Evolutionary conservation across 2,329 filamentous ascomycete species (phyloP).

Genomic region (Ascocoryne sarcoides): DNA sequence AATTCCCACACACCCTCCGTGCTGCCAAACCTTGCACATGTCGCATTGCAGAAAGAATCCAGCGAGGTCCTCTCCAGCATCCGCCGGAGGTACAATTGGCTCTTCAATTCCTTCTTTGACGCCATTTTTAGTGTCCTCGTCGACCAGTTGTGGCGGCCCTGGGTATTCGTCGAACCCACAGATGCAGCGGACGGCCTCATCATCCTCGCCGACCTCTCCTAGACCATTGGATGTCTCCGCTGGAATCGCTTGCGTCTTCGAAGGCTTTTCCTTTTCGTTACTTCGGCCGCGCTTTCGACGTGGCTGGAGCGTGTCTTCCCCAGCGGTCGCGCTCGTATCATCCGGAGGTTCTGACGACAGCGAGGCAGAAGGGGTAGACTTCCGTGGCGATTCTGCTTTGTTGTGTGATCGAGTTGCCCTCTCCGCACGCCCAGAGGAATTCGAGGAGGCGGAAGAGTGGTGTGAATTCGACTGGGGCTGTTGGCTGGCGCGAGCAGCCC

Average conservation of each 20-base stretch:
- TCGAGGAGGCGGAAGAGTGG: conserved; percentile 70
- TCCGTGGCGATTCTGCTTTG: conserved; percentile 64
- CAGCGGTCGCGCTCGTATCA: conserved; percentile 42
- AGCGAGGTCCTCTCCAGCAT: conserved; percentile 65
- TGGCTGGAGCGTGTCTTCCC: conserved; percentile 59
- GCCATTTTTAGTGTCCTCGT: conserved; percentile 43
- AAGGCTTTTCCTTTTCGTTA: conserved; percentile 25
- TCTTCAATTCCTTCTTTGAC: conserved; percentile 51
- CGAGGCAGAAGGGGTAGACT: conserved; percentile 66
- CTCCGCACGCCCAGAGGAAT: conserved; percentile 67
- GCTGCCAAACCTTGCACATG: conserved; percentile 96
- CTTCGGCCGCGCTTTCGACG: conserved; percentile 66
- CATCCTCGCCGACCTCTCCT: conserved; percentile 67
- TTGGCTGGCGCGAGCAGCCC: conserved; percentile 76
- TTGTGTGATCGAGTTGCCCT: conserved; percentile 63
- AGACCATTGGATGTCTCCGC: conserved; percentile 45
- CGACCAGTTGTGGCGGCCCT: conserved; percentile 56
- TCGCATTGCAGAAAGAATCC: conserved; percentile 98
- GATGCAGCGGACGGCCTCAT: conserved; percentile 91
- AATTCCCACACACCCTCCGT: conserved; percentile 94
- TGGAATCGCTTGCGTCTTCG: conserved; percentile 42
- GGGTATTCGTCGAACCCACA: conserved; percentile 94
- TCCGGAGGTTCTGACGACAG: conserved; percentile 61
- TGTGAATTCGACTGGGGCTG: conserved; percentile 61
- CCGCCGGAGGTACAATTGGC: conserved; percentile 44